Evolutionary conservation across 768 basidiomycete genomes (phyloP).

Genomic region (Hygrocybe coccinea): DNA sequence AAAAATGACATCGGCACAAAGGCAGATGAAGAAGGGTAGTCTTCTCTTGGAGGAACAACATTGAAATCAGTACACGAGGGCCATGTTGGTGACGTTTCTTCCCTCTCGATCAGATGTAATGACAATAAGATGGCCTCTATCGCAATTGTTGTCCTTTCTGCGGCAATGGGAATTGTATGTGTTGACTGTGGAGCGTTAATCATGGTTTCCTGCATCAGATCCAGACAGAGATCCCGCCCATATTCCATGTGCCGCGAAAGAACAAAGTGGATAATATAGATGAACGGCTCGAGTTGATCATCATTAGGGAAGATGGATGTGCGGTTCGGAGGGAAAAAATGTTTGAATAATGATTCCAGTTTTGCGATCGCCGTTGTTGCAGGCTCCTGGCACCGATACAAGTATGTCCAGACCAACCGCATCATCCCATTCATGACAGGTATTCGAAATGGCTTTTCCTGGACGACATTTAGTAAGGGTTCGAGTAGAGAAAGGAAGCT

Average conservation of each 20-base stretch:
- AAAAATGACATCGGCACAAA: constrained; percentile 51
- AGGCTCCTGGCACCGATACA: constrained; percentile 89
- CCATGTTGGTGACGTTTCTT: constrained; percentile 68
- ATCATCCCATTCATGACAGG: constrained; percentile 77
- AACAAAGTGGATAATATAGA: constrained; percentile 76
- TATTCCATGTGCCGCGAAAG: constrained; percentile 81
- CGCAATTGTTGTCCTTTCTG: constrained; percentile 71
- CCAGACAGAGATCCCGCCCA: constrained; percentile 75
- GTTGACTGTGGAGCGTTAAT: constrained; percentile 41
- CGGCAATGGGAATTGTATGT: constrained; percentile 46
- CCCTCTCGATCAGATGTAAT: constrained; percentile 65
- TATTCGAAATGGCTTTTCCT: constrained; percentile 75
- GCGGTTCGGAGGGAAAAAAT: constrained; percentile 74
- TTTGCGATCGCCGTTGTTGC: constrained; percentile 75
- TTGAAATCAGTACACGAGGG: constrained; percentile 71
- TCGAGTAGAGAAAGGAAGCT: neutral
- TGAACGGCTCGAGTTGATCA: constrained; percentile 70
- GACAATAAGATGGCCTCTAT: constrained; percentile 75
- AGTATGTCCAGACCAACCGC: constrained; percentile 87
- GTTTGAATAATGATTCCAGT: constrained; percentile 66
- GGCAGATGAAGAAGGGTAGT: constrained; percentile 68
- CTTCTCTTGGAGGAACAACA: constrained; percentile 46
- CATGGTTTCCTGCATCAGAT: constrained; percentile 68
- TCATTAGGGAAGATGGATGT: constrained; percentile 60
- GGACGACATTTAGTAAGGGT: constrained; percentile 8